phyloP scores from a whole-genome alignment of 345 rosid species.

The Syzygium jambos region DNA sequence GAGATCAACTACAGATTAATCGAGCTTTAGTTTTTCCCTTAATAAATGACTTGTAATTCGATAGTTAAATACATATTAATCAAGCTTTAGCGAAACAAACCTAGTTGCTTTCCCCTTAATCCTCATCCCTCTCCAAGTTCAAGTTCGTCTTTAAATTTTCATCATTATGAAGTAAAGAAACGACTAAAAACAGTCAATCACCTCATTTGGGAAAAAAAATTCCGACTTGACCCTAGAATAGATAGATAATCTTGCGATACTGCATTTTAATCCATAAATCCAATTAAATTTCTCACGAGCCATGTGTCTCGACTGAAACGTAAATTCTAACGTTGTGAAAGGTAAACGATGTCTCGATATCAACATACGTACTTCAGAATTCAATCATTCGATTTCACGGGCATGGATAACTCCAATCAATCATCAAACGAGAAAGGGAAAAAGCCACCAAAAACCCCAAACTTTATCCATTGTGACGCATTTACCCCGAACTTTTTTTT shows the following conservation, averaged over 20 bases:
- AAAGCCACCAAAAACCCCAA: too few relatives aligned
- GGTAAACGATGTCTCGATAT: background rate
- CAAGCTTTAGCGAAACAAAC: background rate
- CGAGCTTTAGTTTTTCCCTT: too few relatives aligned
- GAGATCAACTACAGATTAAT: background rate
- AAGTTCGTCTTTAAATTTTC: background rate
- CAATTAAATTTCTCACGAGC: background rate
- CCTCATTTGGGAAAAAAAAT: background rate
- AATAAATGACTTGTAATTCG: background rate
- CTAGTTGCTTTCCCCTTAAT: background rate
- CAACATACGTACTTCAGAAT: background rate
- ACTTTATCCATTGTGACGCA: too few relatives aligned
- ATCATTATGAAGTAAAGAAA: background rate
- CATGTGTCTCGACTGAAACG: rapidly evolving
- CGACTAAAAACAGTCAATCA: background rate
- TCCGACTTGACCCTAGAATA: background rate
- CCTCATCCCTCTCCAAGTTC: background rate
- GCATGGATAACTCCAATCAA: background rate
- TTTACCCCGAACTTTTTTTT: too few relatives aligned
- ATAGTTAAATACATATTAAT: background rate
- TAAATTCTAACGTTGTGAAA: rapidly evolving
- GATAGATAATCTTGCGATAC: rapidly evolving
- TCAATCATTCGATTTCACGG: rapidly evolving
- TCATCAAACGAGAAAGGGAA: background rate
- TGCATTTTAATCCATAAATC: rapidly evolving